Conservation (phyloP, 176 grass and related monocot species). For the maize (Zea mays) region Zm-B73-REFERENCE-NAM-5.0 NC_050096.1:261458001-261458500, state of each 20-base stretch:
- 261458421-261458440: no score
- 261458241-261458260: neutral
- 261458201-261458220: neutral
- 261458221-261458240: neutral
- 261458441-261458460: no score
- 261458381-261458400: conserved; percentile 36
- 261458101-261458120: neutral
- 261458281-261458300: neutral
- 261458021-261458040: no score
- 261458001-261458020: no score
- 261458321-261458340: neutral
- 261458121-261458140: neutral
- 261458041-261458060: no score
- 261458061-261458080: neutral
- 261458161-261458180: neutral
- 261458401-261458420: neutral
- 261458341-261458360: conserved; percentile 1
- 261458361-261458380: conserved; percentile 34
- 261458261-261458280: neutral
- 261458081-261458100: neutral
- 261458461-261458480: no score
- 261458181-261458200: neutral
- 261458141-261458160: neutral
- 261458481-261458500: no score
- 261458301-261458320: neutral